Base-by-base conservation (phyloP, 352 stramenopile genomes). In the Globisporangium sylvaticum region DNA sequence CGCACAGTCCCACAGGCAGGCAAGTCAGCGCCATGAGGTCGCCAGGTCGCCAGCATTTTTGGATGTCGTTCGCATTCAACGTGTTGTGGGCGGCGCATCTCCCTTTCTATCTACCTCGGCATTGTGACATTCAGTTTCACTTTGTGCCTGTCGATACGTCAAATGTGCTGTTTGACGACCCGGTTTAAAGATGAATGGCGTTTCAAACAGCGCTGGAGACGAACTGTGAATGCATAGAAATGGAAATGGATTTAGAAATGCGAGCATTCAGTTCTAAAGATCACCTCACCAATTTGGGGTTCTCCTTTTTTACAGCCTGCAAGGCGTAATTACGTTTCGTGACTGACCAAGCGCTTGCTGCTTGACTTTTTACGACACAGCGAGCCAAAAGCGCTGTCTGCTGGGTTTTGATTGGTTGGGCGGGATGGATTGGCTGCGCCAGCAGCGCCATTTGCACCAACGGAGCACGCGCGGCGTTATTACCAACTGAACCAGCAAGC, bases 331-430 rank as follows among this genome's bases (percentile, higher is more conserved):
- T 63, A 63, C 57, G 57, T 0, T 0, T 4, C 3, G 2, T 18
- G 37, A 18, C 37, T 44, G 37, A 6, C 12, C 15, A 34, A 18
- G 10, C n/a, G 18, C 18, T 53, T 9, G 57, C 22, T 32, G 1
- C 32, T 61, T 61, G 34, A 22, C 34, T 63, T 63, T 63, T 63
- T 63, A 63, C 57, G 57, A 53, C n/a, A 48, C 56, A 18, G 15
- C n/a, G 56, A 27, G 14, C 15, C 39, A 46, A 46, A 46, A 58
- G 24, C 3, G 18, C 53, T 31, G 27, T 14, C 25, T 31, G 27
- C 22, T 15, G n/a, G 57, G 57, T 27, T 53, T 52, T 63, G 57
- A 65, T 65, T 65, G 60, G 60, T 65, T 65, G 60, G 48, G 60
- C 60, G 42, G 6, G 27, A 63, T 53, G 57, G 42, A 65, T 42